phyloP scores from a whole-genome alignment of 73 alveolate genomes.

The Diophrys appendiculata region DNA sequence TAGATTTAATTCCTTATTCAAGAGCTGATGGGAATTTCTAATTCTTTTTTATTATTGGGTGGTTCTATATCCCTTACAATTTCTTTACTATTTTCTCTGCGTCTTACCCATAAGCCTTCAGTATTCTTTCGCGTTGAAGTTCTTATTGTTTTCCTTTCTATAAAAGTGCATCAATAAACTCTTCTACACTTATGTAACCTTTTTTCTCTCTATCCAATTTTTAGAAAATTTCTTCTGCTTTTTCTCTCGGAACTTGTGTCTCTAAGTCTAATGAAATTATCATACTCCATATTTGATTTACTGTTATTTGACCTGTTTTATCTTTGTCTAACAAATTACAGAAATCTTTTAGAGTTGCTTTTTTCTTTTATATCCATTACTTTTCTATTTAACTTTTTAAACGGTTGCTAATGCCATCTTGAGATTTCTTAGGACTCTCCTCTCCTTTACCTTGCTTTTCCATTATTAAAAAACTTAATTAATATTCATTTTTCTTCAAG shows the following conservation, averaged over 20 bases:
- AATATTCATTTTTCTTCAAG: not conserved
- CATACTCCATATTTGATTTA: not conserved
- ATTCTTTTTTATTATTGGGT: not conserved
- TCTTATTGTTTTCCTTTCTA: not conserved
- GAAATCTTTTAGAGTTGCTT: slow-evolving; percentile 1
- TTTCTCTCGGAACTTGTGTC: not conserved
- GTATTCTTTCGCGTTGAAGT: not conserved
- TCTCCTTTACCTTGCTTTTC: no score
- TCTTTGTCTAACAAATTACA: not conserved
- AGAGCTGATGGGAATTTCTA: not conserved
- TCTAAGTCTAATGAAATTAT: not conserved
- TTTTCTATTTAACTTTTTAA: no score
- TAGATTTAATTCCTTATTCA: slow-evolving; percentile 7
- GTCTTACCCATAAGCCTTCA: not conserved
- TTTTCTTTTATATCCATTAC: not conserved
- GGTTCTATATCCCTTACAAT: not conserved
- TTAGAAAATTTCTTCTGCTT: not conserved
- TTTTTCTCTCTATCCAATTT: slow-evolving; percentile 1
- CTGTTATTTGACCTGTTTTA: not conserved
- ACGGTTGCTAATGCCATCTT: not conserved
- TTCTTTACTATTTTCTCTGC: not conserved
- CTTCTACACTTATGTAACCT: not conserved
- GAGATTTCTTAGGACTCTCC: no score
- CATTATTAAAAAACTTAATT: no score
- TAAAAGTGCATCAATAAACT: not conserved